Conservation (phyloP, 2,329 filamentous ascomycete genomes). For the Orbilia blumenaviensis region DNA sequence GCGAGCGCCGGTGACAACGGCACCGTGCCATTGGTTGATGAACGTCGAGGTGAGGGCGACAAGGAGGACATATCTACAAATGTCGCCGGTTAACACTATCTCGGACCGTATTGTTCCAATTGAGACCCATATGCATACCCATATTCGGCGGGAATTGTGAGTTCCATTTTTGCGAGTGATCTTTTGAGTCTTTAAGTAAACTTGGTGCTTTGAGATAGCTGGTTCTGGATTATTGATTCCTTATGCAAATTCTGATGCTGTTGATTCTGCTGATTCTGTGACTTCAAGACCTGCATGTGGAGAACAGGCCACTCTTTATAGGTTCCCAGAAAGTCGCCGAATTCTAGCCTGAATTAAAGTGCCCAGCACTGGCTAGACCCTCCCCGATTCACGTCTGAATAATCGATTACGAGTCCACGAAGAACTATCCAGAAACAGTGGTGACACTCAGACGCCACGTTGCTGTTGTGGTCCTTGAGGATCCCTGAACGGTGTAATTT, state of each 20-base stretch:
- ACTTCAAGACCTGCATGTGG: not conserved
- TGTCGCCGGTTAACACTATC: not conserved
- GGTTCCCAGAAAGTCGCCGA: not conserved
- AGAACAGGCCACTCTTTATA: conserved; percentile 9
- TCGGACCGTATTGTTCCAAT: not conserved
- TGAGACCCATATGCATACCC: conserved; percentile 29
- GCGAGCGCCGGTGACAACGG: conserved; percentile 65
- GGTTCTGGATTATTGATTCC: not conserved
- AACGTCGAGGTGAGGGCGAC: conserved; percentile 69
- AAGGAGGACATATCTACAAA: conserved; percentile 70
- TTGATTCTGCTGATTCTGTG: not conserved
- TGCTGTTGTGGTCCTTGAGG: conserved; percentile 1
- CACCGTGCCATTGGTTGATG: conserved; percentile 67
- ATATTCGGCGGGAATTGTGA: conserved; percentile 37
- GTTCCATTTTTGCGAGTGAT: conserved; percentile 22
- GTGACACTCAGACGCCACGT: conserved; percentile 8
- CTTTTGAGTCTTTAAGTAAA: not conserved
- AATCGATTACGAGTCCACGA: not conserved
- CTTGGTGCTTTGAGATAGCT: not conserved
- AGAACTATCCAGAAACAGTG: not conserved
- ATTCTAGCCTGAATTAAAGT: conserved; percentile 4
- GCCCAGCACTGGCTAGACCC: not conserved
- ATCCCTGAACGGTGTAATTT: conserved; percentile 4
- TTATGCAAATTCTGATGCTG: not conserved
- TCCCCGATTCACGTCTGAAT: not conserved